Evolutionary conservation across 441 rosid species (phyloP), one percentile per base, ranked within the genome.

Genomic region (Euphorbia corollata): DNA sequence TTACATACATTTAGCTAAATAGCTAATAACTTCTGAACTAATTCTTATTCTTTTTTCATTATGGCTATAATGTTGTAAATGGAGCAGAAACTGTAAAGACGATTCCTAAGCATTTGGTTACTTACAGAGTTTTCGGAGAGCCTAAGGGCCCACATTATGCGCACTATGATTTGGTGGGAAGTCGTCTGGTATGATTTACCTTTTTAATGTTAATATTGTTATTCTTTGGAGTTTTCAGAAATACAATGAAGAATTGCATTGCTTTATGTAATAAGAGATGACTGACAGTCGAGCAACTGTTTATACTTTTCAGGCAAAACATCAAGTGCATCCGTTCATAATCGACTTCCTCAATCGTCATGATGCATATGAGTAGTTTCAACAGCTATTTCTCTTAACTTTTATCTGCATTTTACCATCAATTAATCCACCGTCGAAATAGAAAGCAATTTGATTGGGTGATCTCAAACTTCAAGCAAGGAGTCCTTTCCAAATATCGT

Each of bases 251-350:
- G 23, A 60, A 20, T 4, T 36, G 47, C 6, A 19, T 45, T 48
- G 30, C 3, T 19, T 38, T 16, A 15, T 6, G 5, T 58, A 22
- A 18, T 32, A 9, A 32, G 22, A 18, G 45, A 22, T 56, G 6
- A 62, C 0, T 41, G 68, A 41, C 27, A 20, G 57, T 68, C 59
- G 64, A 55, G 27, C 43, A 45, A 59, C 64, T 10, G 68, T 58
- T 41, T 43, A 58, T 71, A 19, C 56, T 70, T 15, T 73, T 65
- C 88, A 91, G 96, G 97, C 93, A 0, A 81, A 81, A 79, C 77
- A 84, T 78, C 86, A 86, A 75, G 85, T 91, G 27, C 87, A 91
- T 79, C 96, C 97, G n/a, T 85, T 82, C 74, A 84, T 88, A 78
- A 66, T 87, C 36, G 75, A 88, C 71, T 90, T 87, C 76, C 84